Evolutionary conservation across 1,139 yeast species (phyloP).

Genomic region (Geotrichum europaeum): DNA sequence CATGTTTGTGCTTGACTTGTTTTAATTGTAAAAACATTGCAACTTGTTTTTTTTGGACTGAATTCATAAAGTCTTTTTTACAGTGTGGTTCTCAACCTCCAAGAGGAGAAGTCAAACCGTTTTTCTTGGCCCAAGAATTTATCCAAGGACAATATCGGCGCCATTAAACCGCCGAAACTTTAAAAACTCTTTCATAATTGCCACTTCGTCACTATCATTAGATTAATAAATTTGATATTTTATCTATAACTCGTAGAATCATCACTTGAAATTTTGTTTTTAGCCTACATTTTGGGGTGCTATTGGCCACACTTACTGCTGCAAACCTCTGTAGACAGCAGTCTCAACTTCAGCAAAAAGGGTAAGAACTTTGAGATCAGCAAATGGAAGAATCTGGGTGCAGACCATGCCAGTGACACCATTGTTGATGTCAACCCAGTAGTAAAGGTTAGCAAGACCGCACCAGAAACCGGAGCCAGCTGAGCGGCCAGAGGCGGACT

Average conservation of each 20-base stretch:
- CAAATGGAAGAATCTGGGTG: slow-evolving; percentile 38
- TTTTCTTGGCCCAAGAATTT: too few relatives aligned
- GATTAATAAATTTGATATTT: too few relatives aligned
- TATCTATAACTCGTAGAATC: not conserved
- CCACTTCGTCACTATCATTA: too few relatives aligned
- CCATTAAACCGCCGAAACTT: too few relatives aligned
- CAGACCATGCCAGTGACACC: slow-evolving; percentile 43
- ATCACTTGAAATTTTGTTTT: not conserved
- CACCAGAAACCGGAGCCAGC: slow-evolving; percentile 42
- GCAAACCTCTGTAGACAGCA: slow-evolving; percentile 17
- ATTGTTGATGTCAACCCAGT: slow-evolving; percentile 44
- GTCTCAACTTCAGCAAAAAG: slow-evolving; percentile 20
- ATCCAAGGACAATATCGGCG: too few relatives aligned
- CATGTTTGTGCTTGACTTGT: too few relatives aligned
- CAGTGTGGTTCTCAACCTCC: too few relatives aligned
- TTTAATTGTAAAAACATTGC: too few relatives aligned
- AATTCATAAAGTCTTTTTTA: too few relatives aligned
- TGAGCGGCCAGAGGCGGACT: slow-evolving; percentile 37
- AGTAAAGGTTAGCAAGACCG: slow-evolving; percentile 44
- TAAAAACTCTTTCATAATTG: too few relatives aligned
- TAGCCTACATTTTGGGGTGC: not conserved
- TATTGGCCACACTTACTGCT: not conserved
- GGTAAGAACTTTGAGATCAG: slow-evolving; percentile 17
- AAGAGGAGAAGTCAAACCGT: too few relatives aligned
- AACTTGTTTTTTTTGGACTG: too few relatives aligned